A percentile compares a stretch with the other conserved stretches of the same genome.
Evolutionary conservation across 108 stramenopile genomes (phyloP).

Genomic region (Skeletonema menzelii): DNA sequence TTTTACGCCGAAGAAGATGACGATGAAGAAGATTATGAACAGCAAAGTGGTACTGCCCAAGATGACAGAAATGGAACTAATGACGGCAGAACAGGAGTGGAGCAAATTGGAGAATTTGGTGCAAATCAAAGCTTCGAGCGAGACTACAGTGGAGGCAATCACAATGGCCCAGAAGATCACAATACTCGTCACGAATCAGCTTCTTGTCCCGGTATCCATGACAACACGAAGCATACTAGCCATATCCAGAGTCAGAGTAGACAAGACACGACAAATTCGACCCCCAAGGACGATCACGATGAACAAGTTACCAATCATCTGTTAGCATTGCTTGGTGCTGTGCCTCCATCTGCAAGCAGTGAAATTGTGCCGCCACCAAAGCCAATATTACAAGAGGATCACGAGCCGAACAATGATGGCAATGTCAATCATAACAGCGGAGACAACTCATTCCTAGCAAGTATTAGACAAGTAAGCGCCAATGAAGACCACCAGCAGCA

Average conservation of each 20-base stretch:
- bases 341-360: neutral
- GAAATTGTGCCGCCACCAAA: neutral
- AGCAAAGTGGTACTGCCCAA: neutral
- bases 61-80: neutral
- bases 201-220: neutral
- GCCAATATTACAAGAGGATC: neutral
- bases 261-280: neutral
- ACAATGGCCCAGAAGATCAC: neutral
- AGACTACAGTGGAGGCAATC: neutral
- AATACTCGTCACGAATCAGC: neutral
- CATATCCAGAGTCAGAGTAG: neutral
- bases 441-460: conserved; percentile 4
- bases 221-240: neutral
- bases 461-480: neutral
- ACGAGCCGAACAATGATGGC: conserved; percentile 11
- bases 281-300: neutral
- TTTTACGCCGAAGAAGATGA: neutral
- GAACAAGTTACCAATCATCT: conserved; percentile 3
- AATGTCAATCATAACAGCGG: neutral
- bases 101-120: neutral
- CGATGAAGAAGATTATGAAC: neutral
- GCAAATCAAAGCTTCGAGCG: neutral
- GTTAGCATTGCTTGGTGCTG: neutral
- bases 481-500: neutral
- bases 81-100: neutral